Evolutionary conservation across 129 eudicot genomes (phyloP), one percentile per base, ranked within the genome.

Genomic region (Heracleum sosnowskyi): DNA sequence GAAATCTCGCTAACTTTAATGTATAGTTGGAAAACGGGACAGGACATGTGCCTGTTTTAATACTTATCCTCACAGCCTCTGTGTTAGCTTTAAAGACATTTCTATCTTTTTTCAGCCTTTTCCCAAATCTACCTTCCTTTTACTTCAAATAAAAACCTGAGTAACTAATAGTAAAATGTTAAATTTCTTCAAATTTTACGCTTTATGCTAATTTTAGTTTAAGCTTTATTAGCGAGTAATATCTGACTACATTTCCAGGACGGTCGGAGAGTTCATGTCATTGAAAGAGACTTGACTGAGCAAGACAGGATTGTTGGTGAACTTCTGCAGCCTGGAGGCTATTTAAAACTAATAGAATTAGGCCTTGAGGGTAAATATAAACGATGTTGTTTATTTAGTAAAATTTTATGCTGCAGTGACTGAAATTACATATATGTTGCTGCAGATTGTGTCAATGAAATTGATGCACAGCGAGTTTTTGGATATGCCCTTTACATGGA

Each of bases 311-410:
- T 92, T 31, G 95, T 88, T 28, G 97, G 97, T 73, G 97, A 92
- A 79, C 90, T 92, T 69, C 81, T 92, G 44, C 97, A 92, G 77
- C 97, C 97, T 35, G 97, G 96, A 62, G 97, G 97, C 73, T 92
- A 89, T 73, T 57, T 86, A 45, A 92, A 92, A 79, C 75, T 92
- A 53, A 90, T 88, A 17, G 97, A 92, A 83, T 86, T 92, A 79
- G 97, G 97, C 51, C 91, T 89, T 40, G 87, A 92, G 76, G 97
- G 97, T 92, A 83, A 62, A 5, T 0, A 68, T 0, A 29, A 35
- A 7, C 35, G 22, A 33, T 2, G 9, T 66, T 28, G 41, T 70
- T 34, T 11, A 22, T 41, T 24, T 24, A 11, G 28, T 64, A 28
- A 63, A 5, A 17, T 9, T 28, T 11, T 77, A 28, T 33, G 34